A percentile compares a stretch with the other conserved stretches of the same genome.
Conservation (phyloP, 1,139 yeast genomes). For the Yamadazyma dushanensis region DNA sequence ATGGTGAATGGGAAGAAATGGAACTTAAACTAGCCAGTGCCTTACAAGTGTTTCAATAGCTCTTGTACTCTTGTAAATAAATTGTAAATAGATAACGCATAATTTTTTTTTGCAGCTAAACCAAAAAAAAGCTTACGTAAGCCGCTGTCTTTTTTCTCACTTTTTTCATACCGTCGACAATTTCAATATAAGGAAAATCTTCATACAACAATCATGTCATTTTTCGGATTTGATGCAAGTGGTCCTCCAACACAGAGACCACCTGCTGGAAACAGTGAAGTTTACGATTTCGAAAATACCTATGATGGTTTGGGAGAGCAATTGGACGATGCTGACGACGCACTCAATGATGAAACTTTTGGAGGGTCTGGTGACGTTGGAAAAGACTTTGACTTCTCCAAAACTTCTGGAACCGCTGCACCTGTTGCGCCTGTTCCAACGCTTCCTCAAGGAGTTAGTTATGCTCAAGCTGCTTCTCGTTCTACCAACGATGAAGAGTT, state of each 20-base stretch:
- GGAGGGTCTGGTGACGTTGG: constrained; percentile 63
- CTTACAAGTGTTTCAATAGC: constrained; percentile 53
- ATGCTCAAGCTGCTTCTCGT: constrained; percentile 56
- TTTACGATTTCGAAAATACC: constrained; percentile 78
- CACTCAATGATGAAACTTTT: constrained; percentile 84
- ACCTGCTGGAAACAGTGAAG: constrained; percentile 23
- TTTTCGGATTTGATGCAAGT: constrained; percentile 55
- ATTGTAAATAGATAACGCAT: constrained; percentile 2
- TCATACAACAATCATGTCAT: constrained; percentile 42
- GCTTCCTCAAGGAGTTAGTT: constrained; percentile 43
- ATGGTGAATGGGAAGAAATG: constrained; percentile 95
- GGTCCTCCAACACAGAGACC: constrained; percentile 32
- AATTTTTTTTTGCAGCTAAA: neutral
- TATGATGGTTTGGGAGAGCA: constrained; percentile 77
- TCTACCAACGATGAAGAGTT: constrained; percentile 47
- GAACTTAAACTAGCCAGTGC: constrained; percentile 76
- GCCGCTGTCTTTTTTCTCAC: constrained; percentile 6
- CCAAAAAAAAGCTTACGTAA: constrained; percentile 1
- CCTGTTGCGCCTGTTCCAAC: constrained; percentile 15
- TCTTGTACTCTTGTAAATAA: neutral
- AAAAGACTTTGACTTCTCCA: constrained; percentile 77
- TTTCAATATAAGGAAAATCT: constrained; percentile 1
- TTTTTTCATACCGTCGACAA: constrained; percentile 13
- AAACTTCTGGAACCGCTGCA: constrained; percentile 11
- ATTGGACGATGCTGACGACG: constrained; percentile 73